Base-by-base conservation (phyloP, 495 filamentous ascomycete species). In the Talaromyces trachyspermus region DNA sequence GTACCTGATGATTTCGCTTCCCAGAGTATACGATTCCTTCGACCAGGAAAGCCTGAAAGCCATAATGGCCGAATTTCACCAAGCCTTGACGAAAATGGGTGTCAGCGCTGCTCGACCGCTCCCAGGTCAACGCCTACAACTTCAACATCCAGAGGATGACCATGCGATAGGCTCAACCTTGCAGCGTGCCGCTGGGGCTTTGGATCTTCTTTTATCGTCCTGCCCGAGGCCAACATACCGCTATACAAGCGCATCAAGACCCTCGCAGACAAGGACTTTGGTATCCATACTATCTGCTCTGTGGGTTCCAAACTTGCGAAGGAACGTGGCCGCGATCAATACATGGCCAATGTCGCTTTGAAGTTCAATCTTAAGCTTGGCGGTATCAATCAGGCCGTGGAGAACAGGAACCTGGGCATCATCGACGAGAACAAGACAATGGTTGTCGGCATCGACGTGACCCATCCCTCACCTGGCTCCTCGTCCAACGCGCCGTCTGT, bases 361-460 rank as follows among this genome's bases (percentile, higher is more conserved):
- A 95, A 90, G 59, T 78, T 94, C 64, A 95, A 95, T 58, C 61
- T 94, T 36, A 95, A 95, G 64, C 72, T 84, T 48, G 88, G 88
- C 5, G 91, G 91, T 0, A 62, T 72, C 15, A 95, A 95, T 50
- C 88, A 95, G 55, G 59, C 54, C 4, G 55, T 95, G 0, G 51
- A 61, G 0, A 38, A 62, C 0, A 49, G 60, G 0, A 70, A 74
- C n/a, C 63, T 83, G 2, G 72, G 69, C 6, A 58, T 88, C n/a
- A 57, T 92, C 29, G 65, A 62, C 29, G 68, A 81, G 17, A 74
- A 73, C 4, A 78, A 77, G 45, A 89, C 85, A 0, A 95, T 95
- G 85, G 67, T 95, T 14, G 74, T 91, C 26, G 90, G 90, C 0
- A 81, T 89, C 35, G 90, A 95, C 54, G 89, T 95, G 2, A 92